phyloP scores from a whole-genome alignment of 1,284 basidiomycete species.

The Trichosporon inkin region DNA sequence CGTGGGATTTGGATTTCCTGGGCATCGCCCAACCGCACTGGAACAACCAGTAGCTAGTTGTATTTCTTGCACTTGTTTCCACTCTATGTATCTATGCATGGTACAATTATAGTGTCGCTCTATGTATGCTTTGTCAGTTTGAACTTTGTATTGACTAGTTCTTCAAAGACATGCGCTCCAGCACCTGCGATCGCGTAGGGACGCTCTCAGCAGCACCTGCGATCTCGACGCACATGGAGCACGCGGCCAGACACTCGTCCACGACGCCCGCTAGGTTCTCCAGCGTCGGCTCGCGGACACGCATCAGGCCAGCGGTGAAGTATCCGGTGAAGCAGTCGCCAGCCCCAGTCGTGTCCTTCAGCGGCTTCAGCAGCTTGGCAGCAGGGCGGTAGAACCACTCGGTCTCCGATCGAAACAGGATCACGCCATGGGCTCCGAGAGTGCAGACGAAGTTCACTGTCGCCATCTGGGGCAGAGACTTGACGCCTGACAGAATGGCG shows the following conservation, averaged over 20 bases:
- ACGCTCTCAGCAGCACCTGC: constrained; percentile 14
- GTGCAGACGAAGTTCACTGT: constrained; percentile 9
- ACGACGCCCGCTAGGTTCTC: constrained; percentile 1
- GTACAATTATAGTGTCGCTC: not conserved
- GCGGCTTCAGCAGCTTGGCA: constrained; percentile 31
- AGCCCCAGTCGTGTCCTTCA: constrained; percentile 50
- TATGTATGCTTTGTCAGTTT: not conserved
- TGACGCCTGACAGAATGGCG: not conserved
- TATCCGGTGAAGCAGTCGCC: constrained; percentile 51
- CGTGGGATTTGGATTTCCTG: constrained; percentile 18
- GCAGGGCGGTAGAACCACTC: constrained; percentile 31
- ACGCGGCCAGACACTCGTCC: constrained; percentile 10
- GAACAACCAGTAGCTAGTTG: constrained; percentile 2
- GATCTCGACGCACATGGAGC: constrained; percentile 16
- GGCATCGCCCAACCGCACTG: constrained; percentile 12
- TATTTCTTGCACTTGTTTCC: not conserved
- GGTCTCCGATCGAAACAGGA: constrained; percentile 29
- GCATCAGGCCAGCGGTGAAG: constrained; percentile 48
- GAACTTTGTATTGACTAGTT: too few species aligned
- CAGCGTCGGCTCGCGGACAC: constrained; percentile 8
- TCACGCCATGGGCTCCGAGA: constrained; percentile 28
- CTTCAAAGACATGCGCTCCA: not conserved
- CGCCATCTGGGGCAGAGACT: not conserved
- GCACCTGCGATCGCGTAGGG: constrained; percentile 6
- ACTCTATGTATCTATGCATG: not conserved